Base-by-base conservation (phyloP, 345 rosid genomes). In the Citrus unshiu region DNA sequence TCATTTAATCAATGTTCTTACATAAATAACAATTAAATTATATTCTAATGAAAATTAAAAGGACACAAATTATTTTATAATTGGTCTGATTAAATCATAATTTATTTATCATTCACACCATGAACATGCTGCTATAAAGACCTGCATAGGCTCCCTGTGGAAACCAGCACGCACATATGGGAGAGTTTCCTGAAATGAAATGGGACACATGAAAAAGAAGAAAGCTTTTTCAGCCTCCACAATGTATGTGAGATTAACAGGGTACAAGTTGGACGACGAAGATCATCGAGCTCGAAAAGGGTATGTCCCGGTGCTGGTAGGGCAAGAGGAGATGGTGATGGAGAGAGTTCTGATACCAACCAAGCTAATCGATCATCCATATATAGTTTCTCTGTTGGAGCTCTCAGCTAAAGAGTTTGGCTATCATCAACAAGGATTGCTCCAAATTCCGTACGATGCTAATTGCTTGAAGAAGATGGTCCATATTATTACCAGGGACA, bases 281-380 rank as follows among this genome's bases (percentile, higher is more conserved):
- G 58, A 16, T 54, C 21, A 57, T 27, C 69, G 79, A 43, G 66
- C 34, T 10, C 71, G 65, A 46, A 84, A 84, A 74, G 85, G 85
- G 4, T 84, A 73, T n/a, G 67, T 79, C 9, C 87, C 87, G 24
- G 74, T 77, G 64, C 49, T 81, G 22, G 87, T 84, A 1, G 84
- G 87, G 21, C 68, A 37, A 1, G 83, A 56, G 3, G 74, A 39
- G 46, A 34, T 10, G 46, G 34, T 25, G 43, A 76, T 69, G 79
- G 83, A 79, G 81, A 81, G 81, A 32, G n/a, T 84, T 4, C 27
- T 54, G 66, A 2, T 85, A 21, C 87, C 85, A 4, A 77, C 83
- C 54, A 79, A 79, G 85, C 25, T 82, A 66, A 34, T 85, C 63
- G 72, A 80, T 10, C 85, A 85, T 63, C 85, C 81, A 1, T 51